phyloP scores from a whole-genome alignment of 208 protist species.

The Crithidia expoeki region DNA sequence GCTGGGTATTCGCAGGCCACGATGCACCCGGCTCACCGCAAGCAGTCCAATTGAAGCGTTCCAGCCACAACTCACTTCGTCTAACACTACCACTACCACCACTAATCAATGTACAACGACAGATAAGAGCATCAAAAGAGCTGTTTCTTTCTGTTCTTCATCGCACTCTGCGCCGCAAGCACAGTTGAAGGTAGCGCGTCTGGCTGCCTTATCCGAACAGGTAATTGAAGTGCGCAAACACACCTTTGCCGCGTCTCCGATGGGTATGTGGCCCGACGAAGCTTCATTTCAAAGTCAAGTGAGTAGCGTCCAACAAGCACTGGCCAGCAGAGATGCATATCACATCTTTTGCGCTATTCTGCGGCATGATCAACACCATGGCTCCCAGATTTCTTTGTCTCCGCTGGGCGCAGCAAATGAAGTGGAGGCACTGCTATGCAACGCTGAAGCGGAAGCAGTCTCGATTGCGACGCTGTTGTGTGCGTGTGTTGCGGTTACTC shows the following conservation, averaged over 20 bases:
- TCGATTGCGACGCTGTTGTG: constrained; percentile 35
- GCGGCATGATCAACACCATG: constrained; percentile 1
- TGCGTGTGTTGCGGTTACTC: constrained; percentile 45
- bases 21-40: not conserved
- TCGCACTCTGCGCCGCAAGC: not conserved
- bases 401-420: not conserved
- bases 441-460: constrained; percentile 24
- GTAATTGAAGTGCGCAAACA: not conserved
- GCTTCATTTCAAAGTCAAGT: not conserved
- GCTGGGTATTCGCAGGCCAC: constrained; percentile 3
- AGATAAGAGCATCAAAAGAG: not conserved
- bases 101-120: not conserved
- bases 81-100: not conserved
- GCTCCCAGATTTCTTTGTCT: not conserved
- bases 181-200: not conserved
- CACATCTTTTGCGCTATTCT: constrained; percentile 19
- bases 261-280: constrained; percentile 5
- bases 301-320: not conserved
- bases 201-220: constrained; percentile 1
- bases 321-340: constrained; percentile 29
- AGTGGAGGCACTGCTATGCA: constrained; percentile 15
- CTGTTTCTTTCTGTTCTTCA: not conserved
- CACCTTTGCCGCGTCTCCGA: not conserved
- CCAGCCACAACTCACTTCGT: not conserved
- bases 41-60: not conserved